phyloP scores from a whole-genome alignment of 208 protist species.

The Leptomonas seymouri region DNA sequence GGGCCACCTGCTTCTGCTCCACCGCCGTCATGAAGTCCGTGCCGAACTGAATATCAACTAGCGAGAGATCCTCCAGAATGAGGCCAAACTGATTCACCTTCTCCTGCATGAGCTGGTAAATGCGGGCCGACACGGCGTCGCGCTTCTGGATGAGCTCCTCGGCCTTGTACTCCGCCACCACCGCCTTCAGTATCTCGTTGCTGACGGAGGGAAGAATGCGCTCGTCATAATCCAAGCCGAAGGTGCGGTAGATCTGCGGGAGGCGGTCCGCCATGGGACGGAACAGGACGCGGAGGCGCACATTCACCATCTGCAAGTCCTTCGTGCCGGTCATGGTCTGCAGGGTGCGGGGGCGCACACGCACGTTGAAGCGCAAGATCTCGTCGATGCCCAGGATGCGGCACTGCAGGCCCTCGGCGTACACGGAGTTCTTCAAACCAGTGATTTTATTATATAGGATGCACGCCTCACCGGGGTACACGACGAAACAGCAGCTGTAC shows the following conservation, averaged over 20 bases:
- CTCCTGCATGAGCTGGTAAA: constrained; percentile 93
- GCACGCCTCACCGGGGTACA: constrained; percentile 90
- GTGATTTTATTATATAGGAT: constrained; percentile 93
- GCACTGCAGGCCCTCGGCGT: constrained; percentile 89
- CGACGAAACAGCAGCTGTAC: constrained; percentile 93
- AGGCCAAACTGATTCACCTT: constrained; percentile 98
- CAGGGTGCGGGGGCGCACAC: constrained; percentile 89
- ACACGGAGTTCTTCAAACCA: constrained; percentile 88
- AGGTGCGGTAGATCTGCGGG: constrained; percentile 90
- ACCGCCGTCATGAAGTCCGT: constrained; percentile 96
- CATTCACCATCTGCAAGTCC: constrained; percentile 95
- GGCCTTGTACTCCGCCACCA: constrained; percentile 99
- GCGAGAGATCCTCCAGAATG: constrained; percentile 97
- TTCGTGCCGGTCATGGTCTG: constrained; percentile 93
- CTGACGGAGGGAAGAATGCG: constrained; percentile 98
- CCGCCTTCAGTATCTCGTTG: constrained; percentile 95
- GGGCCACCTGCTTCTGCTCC: constrained; percentile 98
- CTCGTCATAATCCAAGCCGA: constrained; percentile 96
- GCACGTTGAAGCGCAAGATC: constrained; percentile 97
- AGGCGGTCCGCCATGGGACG: constrained; percentile 84
- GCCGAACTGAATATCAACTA: constrained; percentile 97
- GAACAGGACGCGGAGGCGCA: constrained; percentile 92
- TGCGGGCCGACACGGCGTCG: constrained; percentile 92
- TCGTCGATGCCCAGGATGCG: constrained; percentile 95
- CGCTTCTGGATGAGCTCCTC: constrained; percentile 99